A percentile compares a stretch with the other conserved stretches of the same genome.
phyloP scores from a whole-genome alignment of 2,329 filamentous ascomycete species.

The Neonectria magnoliae region DNA sequence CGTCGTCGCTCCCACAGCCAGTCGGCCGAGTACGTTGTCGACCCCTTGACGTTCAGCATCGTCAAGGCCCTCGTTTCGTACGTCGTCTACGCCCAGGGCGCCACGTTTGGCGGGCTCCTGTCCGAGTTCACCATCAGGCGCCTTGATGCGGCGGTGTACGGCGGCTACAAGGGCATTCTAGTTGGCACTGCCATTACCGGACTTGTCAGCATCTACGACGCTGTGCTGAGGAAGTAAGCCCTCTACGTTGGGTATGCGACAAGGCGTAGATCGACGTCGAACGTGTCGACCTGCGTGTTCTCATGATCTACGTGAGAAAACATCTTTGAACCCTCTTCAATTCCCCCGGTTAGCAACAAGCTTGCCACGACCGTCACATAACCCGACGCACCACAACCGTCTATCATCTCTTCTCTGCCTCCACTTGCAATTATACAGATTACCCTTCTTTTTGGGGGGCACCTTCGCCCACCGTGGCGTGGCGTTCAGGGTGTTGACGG shows the following conservation, averaged over 20 bases:
- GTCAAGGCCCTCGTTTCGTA: slow-evolving; percentile 85
- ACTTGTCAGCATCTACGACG: slow-evolving; percentile 79
- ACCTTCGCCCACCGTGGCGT: slow-evolving; percentile 37
- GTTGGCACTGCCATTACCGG: slow-evolving; percentile 75
- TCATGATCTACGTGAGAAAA: not conserved
- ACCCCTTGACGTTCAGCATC: slow-evolving; percentile 91
- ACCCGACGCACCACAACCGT: slow-evolving; percentile 9
- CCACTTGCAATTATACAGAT: slow-evolving; percentile 26
- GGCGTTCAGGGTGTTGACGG: slow-evolving; percentile 47
- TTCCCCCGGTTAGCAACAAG: not conserved
- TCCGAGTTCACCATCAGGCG: slow-evolving; percentile 67
- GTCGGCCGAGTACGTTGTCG: slow-evolving; percentile 69
- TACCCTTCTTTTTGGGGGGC: slow-evolving; percentile 23
- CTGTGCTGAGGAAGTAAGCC: slow-evolving; percentile 74
- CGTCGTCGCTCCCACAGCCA: slow-evolving; percentile 55
- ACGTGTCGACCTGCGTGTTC: not conserved
- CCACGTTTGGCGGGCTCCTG: slow-evolving; percentile 70
- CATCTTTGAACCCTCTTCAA: not conserved
- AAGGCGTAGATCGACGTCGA: not conserved
- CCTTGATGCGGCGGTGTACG: slow-evolving; percentile 74
- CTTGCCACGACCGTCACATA: slow-evolving; percentile 10
- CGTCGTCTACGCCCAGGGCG: slow-evolving; percentile 78
- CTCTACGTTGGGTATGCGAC: not conserved
- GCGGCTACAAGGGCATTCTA: slow-evolving; percentile 75
- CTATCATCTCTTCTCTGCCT: slow-evolving; percentile 2